A percentile compares a stretch with the other conserved stretches of the same genome.
phyloP scores from a whole-genome alignment of 331 rosid species.

The Malus hybrid region DNA sequence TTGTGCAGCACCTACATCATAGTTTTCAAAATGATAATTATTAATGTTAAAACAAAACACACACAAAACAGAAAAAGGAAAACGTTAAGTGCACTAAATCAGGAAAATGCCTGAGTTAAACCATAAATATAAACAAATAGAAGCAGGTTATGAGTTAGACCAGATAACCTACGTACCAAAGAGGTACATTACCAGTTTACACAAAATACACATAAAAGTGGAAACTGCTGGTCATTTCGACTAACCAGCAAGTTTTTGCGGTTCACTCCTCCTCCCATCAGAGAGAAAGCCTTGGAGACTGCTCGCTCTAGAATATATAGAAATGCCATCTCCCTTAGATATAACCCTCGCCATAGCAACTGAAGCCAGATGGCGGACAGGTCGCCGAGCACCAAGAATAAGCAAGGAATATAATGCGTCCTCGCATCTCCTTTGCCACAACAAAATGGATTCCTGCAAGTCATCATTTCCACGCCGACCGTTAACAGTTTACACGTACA shows the following conservation, averaged over 20 bases:
- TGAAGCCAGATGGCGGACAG: constrained; percentile 93
- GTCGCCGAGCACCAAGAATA: constrained; percentile 86
- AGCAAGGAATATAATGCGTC: constrained; percentile 82
- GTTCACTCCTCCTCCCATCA: constrained; percentile 79
- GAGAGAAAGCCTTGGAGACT: constrained; percentile 95
- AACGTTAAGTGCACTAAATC: neutral
- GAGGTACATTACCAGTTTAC: neutral
- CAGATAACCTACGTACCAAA: neutral
- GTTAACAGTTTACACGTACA: neutral
- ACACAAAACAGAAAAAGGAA: neutral
- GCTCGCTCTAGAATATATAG: constrained; percentile 89
- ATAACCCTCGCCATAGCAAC: constrained; percentile 84
- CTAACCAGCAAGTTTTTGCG: constrained; percentile 86
- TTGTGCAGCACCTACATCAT: constrained; percentile 68
- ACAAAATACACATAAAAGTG: neutral
- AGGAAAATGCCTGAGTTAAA: neutral
- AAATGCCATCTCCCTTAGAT: constrained; percentile 81
- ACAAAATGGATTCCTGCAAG: constrained; percentile 70
- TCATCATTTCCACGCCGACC: constrained; percentile 8
- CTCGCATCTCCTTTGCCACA: constrained; percentile 97
- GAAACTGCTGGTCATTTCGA: constrained; percentile 1
- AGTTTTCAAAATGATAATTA: constrained; percentile 13
- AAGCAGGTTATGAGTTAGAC: neutral
- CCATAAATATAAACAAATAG: neutral
- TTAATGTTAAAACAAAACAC: neutral